phyloP scores from a whole-genome alignment of 768 basidiomycete genomes.

The Boletellus ananas region DNA sequence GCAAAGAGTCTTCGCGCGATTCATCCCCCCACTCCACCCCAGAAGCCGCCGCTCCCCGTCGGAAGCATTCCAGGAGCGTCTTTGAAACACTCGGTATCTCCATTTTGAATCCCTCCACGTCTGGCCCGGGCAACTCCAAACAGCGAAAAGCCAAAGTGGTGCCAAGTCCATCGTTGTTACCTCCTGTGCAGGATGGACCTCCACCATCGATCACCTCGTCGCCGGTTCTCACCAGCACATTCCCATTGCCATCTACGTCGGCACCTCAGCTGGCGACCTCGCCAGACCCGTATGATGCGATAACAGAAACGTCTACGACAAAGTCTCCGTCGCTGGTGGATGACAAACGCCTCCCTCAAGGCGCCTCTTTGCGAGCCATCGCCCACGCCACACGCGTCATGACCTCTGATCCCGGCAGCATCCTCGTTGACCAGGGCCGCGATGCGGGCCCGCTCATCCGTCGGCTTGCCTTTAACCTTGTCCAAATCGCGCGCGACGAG shows the following conservation, averaged over 20 bases:
- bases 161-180: slow-evolving; percentile 20
- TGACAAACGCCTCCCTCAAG: slow-evolving; percentile 44
- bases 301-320: slow-evolving; percentile 27
- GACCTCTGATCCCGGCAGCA: slow-evolving; percentile 71
- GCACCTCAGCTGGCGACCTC: slow-evolving; percentile 29
- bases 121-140: slow-evolving; percentile 25
- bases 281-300: slow-evolving; percentile 19
- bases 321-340: slow-evolving; percentile 24
- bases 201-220: slow-evolving; percentile 16
- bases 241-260: slow-evolving; percentile 16
- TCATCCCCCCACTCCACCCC: slow-evolving; percentile 17
- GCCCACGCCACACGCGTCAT: slow-evolving; percentile 84
- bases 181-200: slow-evolving; percentile 10
- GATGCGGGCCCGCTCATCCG: slow-evolving; percentile 62
- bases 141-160: slow-evolving; percentile 23
- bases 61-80: slow-evolving; percentile 57
- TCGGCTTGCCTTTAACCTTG: slow-evolving; percentile 61
- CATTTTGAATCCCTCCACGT: slow-evolving; percentile 49
- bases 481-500: slow-evolving; percentile 65
- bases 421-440: slow-evolving; percentile 66
- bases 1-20: slow-evolving; percentile 21
- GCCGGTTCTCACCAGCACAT: slow-evolving; percentile 11
- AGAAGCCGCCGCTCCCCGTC: slow-evolving; percentile 18
- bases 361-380: slow-evolving; percentile 69
- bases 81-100: slow-evolving; percentile 72